Base-by-base conservation (phyloP, 345 rosid species). In the Pugionium cornutum region DNA sequence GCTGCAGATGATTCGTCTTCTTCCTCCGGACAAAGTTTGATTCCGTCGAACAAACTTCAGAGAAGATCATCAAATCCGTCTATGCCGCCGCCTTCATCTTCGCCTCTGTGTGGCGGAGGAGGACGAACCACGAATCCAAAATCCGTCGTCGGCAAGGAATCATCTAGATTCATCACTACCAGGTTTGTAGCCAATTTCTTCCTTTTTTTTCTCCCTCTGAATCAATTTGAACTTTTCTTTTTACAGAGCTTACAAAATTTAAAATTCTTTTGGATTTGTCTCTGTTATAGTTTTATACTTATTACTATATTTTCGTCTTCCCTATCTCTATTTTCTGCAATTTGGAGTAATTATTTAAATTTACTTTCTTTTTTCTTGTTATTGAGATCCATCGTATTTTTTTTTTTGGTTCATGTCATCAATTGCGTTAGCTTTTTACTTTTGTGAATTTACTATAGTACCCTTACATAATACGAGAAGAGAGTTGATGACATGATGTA, bases 131-230 rank as follows among this genome's bases (percentile, higher is more conserved):
- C 70, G 10, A 74, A 51, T 58, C 47, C 48, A 4, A 80, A 73
- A 65, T 58, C 53, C 64, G 63, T 69, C 27, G 4, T n/a, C 28
- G 62, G 52, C 72, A 78, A 75, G 57, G 82, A 77, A 59, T 53
- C 65, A 46, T 70, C 79, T 47, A 66, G 79, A 46, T 74, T 76
- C 58, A 50, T 70, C 53, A 53, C 78, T 40, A 69, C 56, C 63
- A 80, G 86, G 86, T 82, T 68, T 82, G 44, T 26, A 48, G 5
- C 33, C 5, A 7, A 18, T n/a, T 11, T 42, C 43, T 2, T 49
- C 29, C n/a, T 2, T 51, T 47, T 26, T 25, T 36, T 59, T 29
- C 5, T 39, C 46, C 53, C 68, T 27, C 26, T 53, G 37, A 28
- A 9, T 35, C 44, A 4, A 72, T 26, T 35, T 52, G 58, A 7